Evolutionary conservation across 805 yeast genomes (phyloP), one percentile per base, ranked within the genome.

Genomic region (Candida pini): DNA sequence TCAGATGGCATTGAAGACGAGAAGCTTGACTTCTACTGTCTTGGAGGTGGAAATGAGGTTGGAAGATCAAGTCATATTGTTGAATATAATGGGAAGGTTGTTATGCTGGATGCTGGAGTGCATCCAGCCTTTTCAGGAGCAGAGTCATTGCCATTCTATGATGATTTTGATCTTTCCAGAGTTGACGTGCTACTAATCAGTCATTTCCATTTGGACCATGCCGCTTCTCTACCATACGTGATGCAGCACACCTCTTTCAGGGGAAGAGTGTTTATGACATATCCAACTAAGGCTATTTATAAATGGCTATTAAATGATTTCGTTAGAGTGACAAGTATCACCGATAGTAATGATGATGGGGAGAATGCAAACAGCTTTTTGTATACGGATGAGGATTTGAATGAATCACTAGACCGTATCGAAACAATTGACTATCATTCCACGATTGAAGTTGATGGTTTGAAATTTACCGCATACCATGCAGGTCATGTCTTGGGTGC

Each of bases 401-500:
- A 78, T 51, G 81, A 78, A 34, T 85, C 96, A 0, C 87, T 90
- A 51, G 96, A 88, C 51, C 67, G 75, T 43, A 92, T 92, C 31
- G 97, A 92, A 58, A 86, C 97, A 1, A 76, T 92, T 17, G 98
- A 92, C 58, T 92, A 82, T 59, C 97, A 92, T 59, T 86, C 97
- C 4, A 92, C 98, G 0, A 74, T 87, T 44, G 97, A 92, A 49
- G 84, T 89, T 23, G 94, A 85, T 39, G 98, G 98, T 34, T 81
- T 92, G 37, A 71, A 92, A 53, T 90, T 92, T 64, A 92, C 98
- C 1, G 98, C 98, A 1, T 92, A 82, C 58, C 99, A 90, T 63
- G 99, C 99, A 6, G 99, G 99, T n/a, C 99, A 92, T 69, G 99
- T 92, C 9, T 66, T 92, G 28, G 99, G 99, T 36, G 97, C 98